These are phyloP conservation scores for Perkinsus olseni DNA, from an alignment of 169 alveolate genomes.

Conservation along the genomic window DNA sequence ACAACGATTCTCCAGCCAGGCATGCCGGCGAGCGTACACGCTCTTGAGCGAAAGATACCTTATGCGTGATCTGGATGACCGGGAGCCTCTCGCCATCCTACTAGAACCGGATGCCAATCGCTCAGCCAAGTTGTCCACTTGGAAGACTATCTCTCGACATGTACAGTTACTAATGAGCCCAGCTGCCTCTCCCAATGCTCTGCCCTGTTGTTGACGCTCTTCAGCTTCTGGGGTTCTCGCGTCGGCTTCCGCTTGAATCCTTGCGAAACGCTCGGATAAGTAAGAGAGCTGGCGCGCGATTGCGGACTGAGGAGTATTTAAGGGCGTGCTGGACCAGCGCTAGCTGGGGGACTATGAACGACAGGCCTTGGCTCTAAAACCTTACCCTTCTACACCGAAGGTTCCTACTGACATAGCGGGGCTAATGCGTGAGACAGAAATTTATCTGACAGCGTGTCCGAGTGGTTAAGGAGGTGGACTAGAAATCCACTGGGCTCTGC, in stretches of 20 bases:
- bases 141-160: background rate
- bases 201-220: background rate
- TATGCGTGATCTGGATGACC: background rate
- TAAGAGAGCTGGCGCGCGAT: background rate
- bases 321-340: background rate
- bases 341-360: no score
- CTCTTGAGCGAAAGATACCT: background rate
- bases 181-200: background rate
- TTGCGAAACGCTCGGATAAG: background rate
- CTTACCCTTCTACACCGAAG: no score
- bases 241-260: background rate
- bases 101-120: background rate
- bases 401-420: background rate
- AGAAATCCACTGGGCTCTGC: constrained; percentile 82
- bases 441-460: constrained; percentile 63
- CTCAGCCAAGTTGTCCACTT: background rate
- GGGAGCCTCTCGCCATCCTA: background rate
- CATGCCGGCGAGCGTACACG: background rate
- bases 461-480: constrained; percentile 76
- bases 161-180: background rate
- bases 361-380: no score
- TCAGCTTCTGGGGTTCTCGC: background rate
- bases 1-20: background rate
- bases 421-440: background rate
- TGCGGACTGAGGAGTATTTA: background rate